Evolutionary conservation across 768 basidiomycete genomes (phyloP), one percentile per base, ranked within the genome.

Genomic region (Kwoniella shandongensis): DNA sequence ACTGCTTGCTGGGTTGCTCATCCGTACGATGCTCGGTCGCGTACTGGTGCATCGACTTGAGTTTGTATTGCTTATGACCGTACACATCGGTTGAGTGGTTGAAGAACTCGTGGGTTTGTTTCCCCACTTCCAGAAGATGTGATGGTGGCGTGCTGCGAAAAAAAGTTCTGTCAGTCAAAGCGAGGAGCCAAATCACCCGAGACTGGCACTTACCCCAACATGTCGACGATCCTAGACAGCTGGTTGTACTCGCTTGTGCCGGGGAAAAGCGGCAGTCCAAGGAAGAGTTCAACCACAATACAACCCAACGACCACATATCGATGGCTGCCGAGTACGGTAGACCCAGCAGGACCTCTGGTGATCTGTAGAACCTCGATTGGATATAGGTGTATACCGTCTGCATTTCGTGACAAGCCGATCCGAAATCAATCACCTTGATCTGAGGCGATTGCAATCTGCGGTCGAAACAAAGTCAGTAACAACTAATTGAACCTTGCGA

Each of bases 221-320:
- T 97, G 70, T 98, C 96, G 29, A 96, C 86, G 51, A 99, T 98
- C 57, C 96, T 82, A 20, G 90, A 92, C 52, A 98, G 82, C 75
- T 99, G 96, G 78, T 99, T 99, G 78, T 96, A 99, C 78, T 99
- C 96, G 80, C 92, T 96, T 32, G 96, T 98, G 22, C 96, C 96
- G 2, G 96, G 96, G 79, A 99, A 99, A 15, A 98, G 80, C 7
- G 96, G 96, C 50, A 99, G 76, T 6, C 96, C 96, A 44, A 98
- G 81, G 82, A 98, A 99, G 36, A 98, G 84, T 75, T 99, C 96
- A 26, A 98, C 94, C 4, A 93, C 96, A 59, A 99, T 99, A 73
- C 96, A 98, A 2, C 96, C 96, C 57, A 99, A 79, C 17, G 90
- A 93, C 96, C 96, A 99, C 92, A 99, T 97, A 77, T 99, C 96